Conservation (phyloP, 805 yeast species). For the Candida xyloterini region DNA sequence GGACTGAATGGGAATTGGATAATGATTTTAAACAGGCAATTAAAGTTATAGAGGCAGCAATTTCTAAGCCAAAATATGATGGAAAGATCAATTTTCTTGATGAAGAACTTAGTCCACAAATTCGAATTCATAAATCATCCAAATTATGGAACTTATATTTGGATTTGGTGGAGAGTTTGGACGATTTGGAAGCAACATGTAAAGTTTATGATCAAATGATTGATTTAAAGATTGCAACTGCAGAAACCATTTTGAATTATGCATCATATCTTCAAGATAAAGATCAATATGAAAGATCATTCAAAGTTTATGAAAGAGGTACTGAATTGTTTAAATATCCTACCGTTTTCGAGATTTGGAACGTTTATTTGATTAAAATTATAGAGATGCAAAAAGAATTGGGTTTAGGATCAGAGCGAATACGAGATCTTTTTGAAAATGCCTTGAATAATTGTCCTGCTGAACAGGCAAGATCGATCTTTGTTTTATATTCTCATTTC, state of each 20-base stretch:
- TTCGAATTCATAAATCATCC: conserved; percentile 55
- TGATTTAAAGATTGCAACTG: conserved; percentile 63
- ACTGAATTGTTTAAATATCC: conserved; percentile 59
- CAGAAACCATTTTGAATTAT: conserved; percentile 61
- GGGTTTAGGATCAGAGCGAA: conserved; percentile 44
- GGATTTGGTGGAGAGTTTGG: conserved; percentile 61
- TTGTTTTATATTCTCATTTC: conserved; percentile 54
- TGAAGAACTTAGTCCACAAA: conserved; percentile 48
- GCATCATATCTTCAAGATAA: conserved; percentile 56
- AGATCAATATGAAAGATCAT: conserved; percentile 46
- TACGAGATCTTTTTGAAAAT: conserved; percentile 74
- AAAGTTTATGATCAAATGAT: conserved; percentile 53
- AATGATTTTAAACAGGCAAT: conserved; percentile 43
- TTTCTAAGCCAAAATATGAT: conserved; percentile 24
- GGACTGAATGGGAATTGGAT: conserved; percentile 67
- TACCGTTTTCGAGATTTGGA: conserved; percentile 68
- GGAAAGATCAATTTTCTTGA: conserved; percentile 36
- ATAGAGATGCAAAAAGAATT: conserved; percentile 32
- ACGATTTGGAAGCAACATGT: conserved; percentile 39
- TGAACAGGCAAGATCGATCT: conserved; percentile 46
- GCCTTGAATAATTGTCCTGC: conserved; percentile 53
- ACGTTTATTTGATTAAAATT: conserved; percentile 56
- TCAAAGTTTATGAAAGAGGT: conserved; percentile 66
- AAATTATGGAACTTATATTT: conserved; percentile 72
- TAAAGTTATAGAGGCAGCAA: conserved; percentile 33